These are phyloP conservation scores for Mycena maculata DNA, from an alignment of 768 basidiomycete species.

Conservation along the genomic window DNA sequence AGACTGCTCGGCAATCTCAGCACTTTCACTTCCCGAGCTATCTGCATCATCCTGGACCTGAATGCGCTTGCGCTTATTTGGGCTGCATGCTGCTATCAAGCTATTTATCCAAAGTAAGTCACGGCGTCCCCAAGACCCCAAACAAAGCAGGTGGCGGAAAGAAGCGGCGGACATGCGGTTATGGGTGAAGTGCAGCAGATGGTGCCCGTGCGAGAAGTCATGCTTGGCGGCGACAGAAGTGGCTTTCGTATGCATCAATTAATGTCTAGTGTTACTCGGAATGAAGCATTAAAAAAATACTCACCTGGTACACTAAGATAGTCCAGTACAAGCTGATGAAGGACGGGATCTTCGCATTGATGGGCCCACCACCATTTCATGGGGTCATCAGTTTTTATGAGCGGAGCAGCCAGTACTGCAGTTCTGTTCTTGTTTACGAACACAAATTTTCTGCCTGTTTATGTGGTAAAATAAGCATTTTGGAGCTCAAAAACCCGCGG, in stretches of 20 bases:
- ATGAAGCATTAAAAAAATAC: not conserved
- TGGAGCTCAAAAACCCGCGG: no score
- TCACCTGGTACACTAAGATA: constrained; percentile 1
- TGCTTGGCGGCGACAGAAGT: constrained; percentile 20
- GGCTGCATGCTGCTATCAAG: no score
- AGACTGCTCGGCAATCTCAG: no score
- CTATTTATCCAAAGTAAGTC: no score
- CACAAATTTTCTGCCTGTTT: no score
- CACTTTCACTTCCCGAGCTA: no score
- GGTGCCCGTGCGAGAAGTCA: constrained; percentile 23
- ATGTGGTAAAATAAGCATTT: no score
- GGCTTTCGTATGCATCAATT: not conserved
- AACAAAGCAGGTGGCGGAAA: not conserved
- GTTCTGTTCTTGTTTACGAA: no score
- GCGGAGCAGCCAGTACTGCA: not conserved
- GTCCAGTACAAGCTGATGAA: constrained; percentile 1
- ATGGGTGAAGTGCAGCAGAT: constrained; percentile 14
- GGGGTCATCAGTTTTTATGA: not conserved
- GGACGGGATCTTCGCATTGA: not conserved
- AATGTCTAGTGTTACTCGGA: not conserved
- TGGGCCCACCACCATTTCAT: no score
- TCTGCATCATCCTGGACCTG: no score
- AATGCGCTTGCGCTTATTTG: no score
- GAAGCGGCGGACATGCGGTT: constrained; percentile 1
- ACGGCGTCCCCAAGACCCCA: not conserved